Base-by-base conservation (phyloP, 1,139 yeast genomes). In the Meyerozyma athensensis region DNA sequence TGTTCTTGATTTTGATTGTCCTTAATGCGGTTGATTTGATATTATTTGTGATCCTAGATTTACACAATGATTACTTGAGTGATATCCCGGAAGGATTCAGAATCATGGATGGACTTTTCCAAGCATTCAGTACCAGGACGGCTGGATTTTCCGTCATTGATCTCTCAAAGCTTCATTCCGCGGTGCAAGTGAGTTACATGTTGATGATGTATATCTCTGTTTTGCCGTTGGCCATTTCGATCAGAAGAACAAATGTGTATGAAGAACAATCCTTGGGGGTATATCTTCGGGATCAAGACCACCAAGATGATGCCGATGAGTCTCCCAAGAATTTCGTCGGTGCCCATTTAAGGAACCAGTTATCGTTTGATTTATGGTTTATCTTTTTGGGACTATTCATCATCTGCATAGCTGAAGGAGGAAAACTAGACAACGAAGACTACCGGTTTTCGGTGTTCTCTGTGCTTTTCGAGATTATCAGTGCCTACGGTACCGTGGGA, bases 131-230 rank as follows among this genome's bases (percentile, higher is more conserved):
- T 39, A 89, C 97, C 0, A 77, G 99, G 64, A 92, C 98, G 0
- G 96, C 96, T 0, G 99, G 99, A 0, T 83, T 90, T 48, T 51
- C 84, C 0, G 81, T 84, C 26, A 74, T 90, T 22, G 79, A 83
- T 57, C 61, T 92, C 31, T 66, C 86, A 4, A 57, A 61, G 33
- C 66, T 92, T 37, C 95, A 90, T 53, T 92, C 97, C 0, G 95
- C 96, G 0, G 86, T 92, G 34, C 96, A 87, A 58, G 95, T 92
- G 30, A 81, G 95, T 52, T 94, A 94, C 58, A 74, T 89, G 81
- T 73, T 92, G 45, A 90, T 92, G 97, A 92, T 92, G 98, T 92
- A 94, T 64, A 87, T 94, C 21, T 90, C 97, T 5, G 97, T 92
- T 36, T 69, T 90, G 54, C 99, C 99, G 0, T 68, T 92, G 52